A percentile compares a stretch with the other conserved stretches of the same genome.
These are phyloP conservation scores for Macrophomina phaseolina DNA, from an alignment of 2,329 filamentous ascomycete genomes.

Conservation along the genomic window DNA sequence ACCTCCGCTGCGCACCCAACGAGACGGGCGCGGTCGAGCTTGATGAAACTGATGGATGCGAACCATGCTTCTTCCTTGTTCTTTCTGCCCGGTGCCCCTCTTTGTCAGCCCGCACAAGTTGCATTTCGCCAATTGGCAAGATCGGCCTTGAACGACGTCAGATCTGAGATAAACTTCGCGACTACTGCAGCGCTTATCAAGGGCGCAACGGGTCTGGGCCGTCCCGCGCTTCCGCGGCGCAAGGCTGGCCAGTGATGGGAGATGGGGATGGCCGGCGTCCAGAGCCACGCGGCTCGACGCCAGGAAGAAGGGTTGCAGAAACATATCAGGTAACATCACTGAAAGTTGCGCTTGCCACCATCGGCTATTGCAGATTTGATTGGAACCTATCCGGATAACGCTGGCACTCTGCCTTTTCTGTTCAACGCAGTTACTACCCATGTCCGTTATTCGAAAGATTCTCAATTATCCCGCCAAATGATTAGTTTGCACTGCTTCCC, in stretches of 20 bases:
- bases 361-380: neutral
- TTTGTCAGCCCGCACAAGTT: neutral
- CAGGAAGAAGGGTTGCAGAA: neutral
- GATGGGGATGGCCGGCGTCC: neutral
- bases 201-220: neutral
- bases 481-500: no score
- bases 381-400: neutral
- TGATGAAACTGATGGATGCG: no score
- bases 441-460: no score
- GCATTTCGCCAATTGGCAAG: neutral
- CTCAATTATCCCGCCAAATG: no score
- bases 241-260: neutral
- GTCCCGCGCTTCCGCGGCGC: neutral
- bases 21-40: no score
- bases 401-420: no score
- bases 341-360: neutral
- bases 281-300: neutral
- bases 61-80: neutral
- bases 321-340: neutral
- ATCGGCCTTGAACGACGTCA: neutral
- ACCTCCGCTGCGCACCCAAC: neutral
- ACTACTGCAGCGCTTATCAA: conserved; percentile 1
- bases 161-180: neutral
- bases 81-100: neutral
- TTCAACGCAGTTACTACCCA: no score